Percentiles rank a stretch among this genome's conserved stretches.
Conservation (phyloP, 495 filamentous ascomycete species). For the Staphylotrichum longicolle region DNA sequence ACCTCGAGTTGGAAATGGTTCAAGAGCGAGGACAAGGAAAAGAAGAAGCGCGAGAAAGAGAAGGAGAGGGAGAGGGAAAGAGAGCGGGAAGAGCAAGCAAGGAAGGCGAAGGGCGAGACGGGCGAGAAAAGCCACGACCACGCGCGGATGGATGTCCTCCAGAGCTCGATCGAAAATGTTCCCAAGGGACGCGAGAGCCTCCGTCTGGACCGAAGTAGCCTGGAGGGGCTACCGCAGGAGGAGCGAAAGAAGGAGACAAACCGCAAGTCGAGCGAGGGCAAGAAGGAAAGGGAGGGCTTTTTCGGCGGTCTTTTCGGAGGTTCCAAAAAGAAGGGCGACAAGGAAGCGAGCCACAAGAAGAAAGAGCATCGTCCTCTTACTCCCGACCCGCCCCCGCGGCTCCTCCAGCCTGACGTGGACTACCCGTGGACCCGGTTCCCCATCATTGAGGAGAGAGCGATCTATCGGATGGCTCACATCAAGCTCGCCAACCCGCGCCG, state of each 20-base stretch:
- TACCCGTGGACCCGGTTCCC: conserved; percentile 96
- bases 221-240: conserved; percentile 72
- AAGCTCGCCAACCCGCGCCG: conserved; percentile 96
- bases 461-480: conserved; percentile 98
- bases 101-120: conserved; percentile 54
- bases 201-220: conserved; percentile 70
- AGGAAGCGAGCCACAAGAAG: conserved; percentile 65
- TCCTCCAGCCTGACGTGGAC: conserved; percentile 80
- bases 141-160: conserved; percentile 75
- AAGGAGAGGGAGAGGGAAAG: conserved; percentile 59
- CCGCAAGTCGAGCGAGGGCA: conserved; percentile 71
- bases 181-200: conserved; percentile 77
- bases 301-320: conserved; percentile 91
- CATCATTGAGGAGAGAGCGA: conserved; percentile 92
- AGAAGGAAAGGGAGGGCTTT: conserved; percentile 81
- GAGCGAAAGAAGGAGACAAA: conserved; percentile 79
- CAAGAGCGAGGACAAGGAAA: conserved; percentile 47
- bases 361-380: conserved; percentile 71
- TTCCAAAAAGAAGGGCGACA: conserved; percentile 70
- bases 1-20: conserved; percentile 76
- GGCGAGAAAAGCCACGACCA: conserved; percentile 65
- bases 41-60: conserved; percentile 50
- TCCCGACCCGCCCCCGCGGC: conserved; percentile 70
- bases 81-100: conserved; percentile 55
- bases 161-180: conserved; percentile 69